A percentile compares a stretch with the other conserved stretches of the same genome.
phyloP scores from a whole-genome alignment of 129 eudicot species.

The Heracleum sosnowskyi region DNA sequence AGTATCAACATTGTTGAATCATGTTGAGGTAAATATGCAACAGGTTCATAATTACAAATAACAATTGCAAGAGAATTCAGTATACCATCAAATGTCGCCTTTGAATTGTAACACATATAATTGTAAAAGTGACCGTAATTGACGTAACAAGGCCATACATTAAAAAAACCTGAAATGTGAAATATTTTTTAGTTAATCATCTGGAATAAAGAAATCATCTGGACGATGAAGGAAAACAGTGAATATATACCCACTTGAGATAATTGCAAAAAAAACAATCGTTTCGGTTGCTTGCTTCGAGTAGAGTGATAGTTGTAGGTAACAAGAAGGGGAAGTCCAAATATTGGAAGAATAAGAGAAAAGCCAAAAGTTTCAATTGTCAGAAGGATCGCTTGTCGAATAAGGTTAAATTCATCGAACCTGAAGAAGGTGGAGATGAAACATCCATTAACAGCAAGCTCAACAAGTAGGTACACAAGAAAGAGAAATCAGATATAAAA shows the following conservation, averaged over 20 bases:
- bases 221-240: neutral
- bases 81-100: slow-evolving; percentile 95
- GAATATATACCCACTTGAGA: slow-evolving; percentile 45
- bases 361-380: slow-evolving; percentile 89
- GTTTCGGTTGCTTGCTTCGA: slow-evolving; percentile 28
- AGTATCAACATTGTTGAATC: neutral
- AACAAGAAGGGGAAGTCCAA: slow-evolving; percentile 85
- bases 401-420: slow-evolving; percentile 84
- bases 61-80: neutral
- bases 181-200: neutral
- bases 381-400: slow-evolving; percentile 84
- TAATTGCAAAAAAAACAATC: slow-evolving; percentile 33
- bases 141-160: slow-evolving; percentile 71
- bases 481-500: neutral
- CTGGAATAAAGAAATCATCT: neutral
- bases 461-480: neutral
- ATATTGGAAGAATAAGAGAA: slow-evolving; percentile 78
- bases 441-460: neutral
- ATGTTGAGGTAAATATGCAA: neutral
- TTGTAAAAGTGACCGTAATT: slow-evolving; percentile 51
- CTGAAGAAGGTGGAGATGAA: slow-evolving; percentile 25
- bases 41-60: neutral
- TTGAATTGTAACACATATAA: slow-evolving; percentile 79
- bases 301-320: slow-evolving; percentile 21
- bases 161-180: slow-evolving; percentile 56